A percentile compares a stretch with the other conserved stretches of the same genome.
Conservation (phyloP, 225 moss, liverwort and hornwort genomes). For the Bryum argenteum region DNA sequence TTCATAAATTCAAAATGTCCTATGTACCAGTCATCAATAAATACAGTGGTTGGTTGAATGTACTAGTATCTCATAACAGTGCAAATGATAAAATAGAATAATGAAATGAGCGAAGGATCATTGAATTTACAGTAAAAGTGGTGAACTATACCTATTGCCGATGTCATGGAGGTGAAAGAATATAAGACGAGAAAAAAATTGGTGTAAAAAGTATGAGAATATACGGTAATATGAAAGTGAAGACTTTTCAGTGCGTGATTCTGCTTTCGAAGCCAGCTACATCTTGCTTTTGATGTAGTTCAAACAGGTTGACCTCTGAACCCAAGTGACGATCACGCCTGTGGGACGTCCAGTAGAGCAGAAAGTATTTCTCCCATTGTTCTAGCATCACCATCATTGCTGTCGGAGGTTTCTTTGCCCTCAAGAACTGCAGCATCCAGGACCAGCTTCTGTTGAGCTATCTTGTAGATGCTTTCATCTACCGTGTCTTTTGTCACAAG, state of each 20-base stretch:
- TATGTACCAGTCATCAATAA: background rate
- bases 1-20: no score
- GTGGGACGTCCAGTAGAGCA: conserved; percentile 68
- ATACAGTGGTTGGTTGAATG: background rate
- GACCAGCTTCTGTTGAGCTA: conserved; percentile 96
- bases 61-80: background rate
- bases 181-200: conserved; percentile 17
- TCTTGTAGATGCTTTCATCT: conserved; percentile 93
- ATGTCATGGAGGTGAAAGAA: conserved; percentile 27
- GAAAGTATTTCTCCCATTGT: conserved; percentile 88
- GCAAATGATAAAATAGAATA: conserved; percentile 8
- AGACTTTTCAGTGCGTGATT: background rate
- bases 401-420: conserved; percentile 59
- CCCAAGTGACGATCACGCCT: conserved; percentile 34
- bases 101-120: conserved; percentile 20
- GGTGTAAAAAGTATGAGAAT: conserved; percentile 1
- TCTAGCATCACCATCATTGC: conserved; percentile 78
- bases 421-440: conserved; percentile 95
- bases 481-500: conserved; percentile 89
- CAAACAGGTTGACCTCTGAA: conserved; percentile 1
- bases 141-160: conserved; percentile 7
- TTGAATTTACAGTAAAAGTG: conserved; percentile 28
- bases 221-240: conserved; percentile 24
- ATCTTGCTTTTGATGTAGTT: conserved; percentile 9
- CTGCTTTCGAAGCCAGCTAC: conserved; percentile 13